Evolutionary conservation across 1,139 yeast genomes (phyloP).

Genomic region (Scheffersomyces cryptocercus): DNA sequence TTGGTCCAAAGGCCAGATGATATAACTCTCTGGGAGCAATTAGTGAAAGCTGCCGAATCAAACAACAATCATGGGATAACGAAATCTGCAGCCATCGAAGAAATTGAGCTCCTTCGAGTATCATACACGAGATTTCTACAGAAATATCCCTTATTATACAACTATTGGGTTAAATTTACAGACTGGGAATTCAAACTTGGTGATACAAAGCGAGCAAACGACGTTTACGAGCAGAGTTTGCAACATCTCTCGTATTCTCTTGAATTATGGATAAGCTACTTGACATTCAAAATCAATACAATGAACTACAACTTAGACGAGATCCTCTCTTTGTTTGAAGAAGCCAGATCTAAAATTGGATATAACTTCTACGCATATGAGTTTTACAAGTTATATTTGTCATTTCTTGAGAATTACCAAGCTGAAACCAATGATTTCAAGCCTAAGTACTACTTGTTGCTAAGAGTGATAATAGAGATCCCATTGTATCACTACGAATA

Average conservation of each 20-base stretch:
- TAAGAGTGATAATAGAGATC: conserved; percentile 63
- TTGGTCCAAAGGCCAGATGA: conserved; percentile 46
- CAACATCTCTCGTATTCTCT: conserved; percentile 55
- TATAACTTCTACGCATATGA: conserved; percentile 70
- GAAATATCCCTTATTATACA: conserved; percentile 69
- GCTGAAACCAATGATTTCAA: conserved; percentile 32
- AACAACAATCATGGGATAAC: conserved; percentile 37
- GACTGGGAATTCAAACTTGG: conserved; percentile 64
- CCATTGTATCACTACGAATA: conserved; percentile 79
- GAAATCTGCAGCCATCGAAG: conserved; percentile 43
- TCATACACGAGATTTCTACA: conserved; percentile 59
- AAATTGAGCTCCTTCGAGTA: conserved; percentile 43
- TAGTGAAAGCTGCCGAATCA: conserved; percentile 36
- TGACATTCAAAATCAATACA: conserved; percentile 54
- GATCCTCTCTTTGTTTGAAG: conserved; percentile 54
- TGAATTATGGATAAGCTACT: conserved; percentile 72
- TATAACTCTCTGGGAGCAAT: conserved; percentile 50
- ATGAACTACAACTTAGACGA: conserved; percentile 29
- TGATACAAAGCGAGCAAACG: conserved; percentile 46
- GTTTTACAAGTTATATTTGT: conserved; percentile 73
- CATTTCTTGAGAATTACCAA: conserved; percentile 46
- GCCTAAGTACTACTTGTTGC: conserved; percentile 44
- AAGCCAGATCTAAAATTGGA: conserved; percentile 67
- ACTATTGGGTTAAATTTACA: conserved; percentile 82
- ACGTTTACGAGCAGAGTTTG: conserved; percentile 58